A percentile compares a stretch with the other conserved stretches of the same genome.
phyloP scores from a whole-genome alignment of 805 yeast genomes.

The Spathaspora boniae region DNA sequence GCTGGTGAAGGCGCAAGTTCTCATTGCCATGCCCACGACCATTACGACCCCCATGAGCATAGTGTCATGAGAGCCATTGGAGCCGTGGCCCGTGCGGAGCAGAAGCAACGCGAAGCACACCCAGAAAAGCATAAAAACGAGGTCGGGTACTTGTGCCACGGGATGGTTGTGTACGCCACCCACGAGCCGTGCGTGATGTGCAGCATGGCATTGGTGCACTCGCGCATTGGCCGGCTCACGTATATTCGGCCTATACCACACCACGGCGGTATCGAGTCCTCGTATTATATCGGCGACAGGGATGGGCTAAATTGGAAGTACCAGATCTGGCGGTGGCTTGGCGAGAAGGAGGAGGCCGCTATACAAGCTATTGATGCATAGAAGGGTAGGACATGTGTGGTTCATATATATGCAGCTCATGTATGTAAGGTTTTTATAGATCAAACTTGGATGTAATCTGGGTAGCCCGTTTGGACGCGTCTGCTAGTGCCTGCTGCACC shows the following conservation, averaged over 20 bases:
- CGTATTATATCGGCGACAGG: conserved; percentile 72
- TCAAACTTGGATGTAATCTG: conserved; percentile 2
- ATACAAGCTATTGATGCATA: no score
- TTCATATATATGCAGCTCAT: no score
- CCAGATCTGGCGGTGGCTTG: conserved; percentile 75
- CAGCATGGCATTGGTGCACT: conserved; percentile 91
- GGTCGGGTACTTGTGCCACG: conserved; percentile 64
- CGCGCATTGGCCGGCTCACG: conserved; percentile 68
- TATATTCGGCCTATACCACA: conserved; percentile 47
- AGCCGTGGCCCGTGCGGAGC: conserved; percentile 57
- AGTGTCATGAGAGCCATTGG: conserved; percentile 72
- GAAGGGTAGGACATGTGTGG: no score
- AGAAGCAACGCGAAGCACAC: conserved; percentile 26
- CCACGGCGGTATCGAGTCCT: conserved; percentile 53
- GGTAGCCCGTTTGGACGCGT: conserved; percentile 1
- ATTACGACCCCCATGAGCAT: conserved; percentile 66
- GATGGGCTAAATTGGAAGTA: conserved; percentile 82
- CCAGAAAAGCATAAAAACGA: conserved; percentile 4
- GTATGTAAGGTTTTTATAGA: no score
- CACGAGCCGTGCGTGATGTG: conserved; percentile 99
- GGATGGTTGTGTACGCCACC: conserved; percentile 76
- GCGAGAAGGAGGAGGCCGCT: conserved; percentile 22
- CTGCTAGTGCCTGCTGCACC: background rate
- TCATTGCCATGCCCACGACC: no score
- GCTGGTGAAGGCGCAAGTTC: no score